Percentiles rank a stretch among this genome's conserved stretches.
Evolutionary conservation across 148 eudicot genomes (phyloP).

Genomic region (Persicaria tinctoria): DNA sequence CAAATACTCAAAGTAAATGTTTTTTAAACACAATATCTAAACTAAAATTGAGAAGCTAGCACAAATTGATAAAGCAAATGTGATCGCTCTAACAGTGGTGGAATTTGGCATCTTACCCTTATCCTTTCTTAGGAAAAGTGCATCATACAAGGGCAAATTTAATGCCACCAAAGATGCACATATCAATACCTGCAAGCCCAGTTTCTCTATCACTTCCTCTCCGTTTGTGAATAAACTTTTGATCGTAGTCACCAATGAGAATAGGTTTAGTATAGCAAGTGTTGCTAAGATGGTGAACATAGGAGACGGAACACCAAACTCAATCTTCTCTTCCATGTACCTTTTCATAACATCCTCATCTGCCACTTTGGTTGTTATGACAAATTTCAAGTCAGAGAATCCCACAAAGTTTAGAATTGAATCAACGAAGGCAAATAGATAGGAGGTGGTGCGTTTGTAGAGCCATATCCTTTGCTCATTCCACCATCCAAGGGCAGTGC

Average conservation of each 20-base stretch:
- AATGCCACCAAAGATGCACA: conserved; percentile 42
- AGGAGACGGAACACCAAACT: conserved; percentile 49
- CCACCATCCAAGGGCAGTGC: conserved; percentile 68
- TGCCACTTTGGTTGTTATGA: conserved; percentile 43
- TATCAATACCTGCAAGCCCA: conserved; percentile 44
- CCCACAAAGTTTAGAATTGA: conserved; percentile 31
- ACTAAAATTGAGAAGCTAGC: background rate
- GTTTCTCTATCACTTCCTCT: conserved; percentile 10
- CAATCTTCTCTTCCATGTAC: conserved; percentile 61
- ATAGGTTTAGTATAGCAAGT: conserved; percentile 47
- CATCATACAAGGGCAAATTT: conserved; percentile 53
- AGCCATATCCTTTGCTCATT: conserved; percentile 89
- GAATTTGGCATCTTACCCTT: conserved; percentile 58
- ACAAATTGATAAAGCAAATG: background rate
- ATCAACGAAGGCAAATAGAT: conserved; percentile 47
- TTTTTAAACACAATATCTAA: too few relatives aligned
- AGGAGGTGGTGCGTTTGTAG: conserved; percentile 61
- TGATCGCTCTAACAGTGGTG: background rate
- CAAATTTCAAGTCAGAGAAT: conserved; percentile 39
- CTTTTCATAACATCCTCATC: conserved; percentile 38
- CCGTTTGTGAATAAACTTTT: background rate
- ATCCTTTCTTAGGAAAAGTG: conserved; percentile 55
- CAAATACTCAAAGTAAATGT: too few relatives aligned
- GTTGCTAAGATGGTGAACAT: conserved; percentile 48
- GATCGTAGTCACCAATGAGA: conserved; percentile 23